These are phyloP conservation scores for Clavariopsis aquatica DNA, from an alignment of 495 filamentous ascomycete species.

Conservation along the genomic window DNA sequence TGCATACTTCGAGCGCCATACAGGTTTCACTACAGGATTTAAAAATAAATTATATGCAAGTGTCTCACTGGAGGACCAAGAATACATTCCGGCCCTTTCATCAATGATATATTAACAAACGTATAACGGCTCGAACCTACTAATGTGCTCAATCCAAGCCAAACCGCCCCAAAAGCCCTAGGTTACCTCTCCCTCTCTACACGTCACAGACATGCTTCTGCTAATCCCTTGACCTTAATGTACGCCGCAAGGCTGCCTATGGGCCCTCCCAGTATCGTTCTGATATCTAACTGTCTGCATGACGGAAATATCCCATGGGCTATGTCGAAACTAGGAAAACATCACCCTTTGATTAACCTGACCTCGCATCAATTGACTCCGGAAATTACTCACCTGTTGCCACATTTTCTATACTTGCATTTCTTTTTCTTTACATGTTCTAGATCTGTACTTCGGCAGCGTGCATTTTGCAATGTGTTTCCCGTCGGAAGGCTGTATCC, in stretches of 20 bases:
- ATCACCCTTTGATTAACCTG: neutral
- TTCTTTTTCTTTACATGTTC: neutral
- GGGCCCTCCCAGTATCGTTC: neutral
- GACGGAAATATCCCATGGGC: neutral
- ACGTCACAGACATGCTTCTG: neutral
- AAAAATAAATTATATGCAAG: no score
- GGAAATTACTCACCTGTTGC: neutral
- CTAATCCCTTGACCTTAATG: neutral
- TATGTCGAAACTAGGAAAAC: neutral
- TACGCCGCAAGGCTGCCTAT: slow-evolving; percentile 1
- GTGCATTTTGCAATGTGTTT: neutral
- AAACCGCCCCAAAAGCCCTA: neutral
- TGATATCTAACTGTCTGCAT: neutral
- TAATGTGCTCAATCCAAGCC: neutral
- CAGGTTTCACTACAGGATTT: no score
- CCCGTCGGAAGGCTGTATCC: neutral
- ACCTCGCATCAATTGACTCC: neutral
- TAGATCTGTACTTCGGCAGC: neutral
- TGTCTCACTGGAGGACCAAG: no score
- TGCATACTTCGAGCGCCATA: no score
- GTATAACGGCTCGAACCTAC: no score
- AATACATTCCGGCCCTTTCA: neutral
- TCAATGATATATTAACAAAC: neutral
- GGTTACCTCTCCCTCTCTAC: neutral
- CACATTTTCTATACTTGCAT: neutral